Evolutionary conservation across 148 eudicot genomes (phyloP).

Genomic region (Oxyria digyna): DNA sequence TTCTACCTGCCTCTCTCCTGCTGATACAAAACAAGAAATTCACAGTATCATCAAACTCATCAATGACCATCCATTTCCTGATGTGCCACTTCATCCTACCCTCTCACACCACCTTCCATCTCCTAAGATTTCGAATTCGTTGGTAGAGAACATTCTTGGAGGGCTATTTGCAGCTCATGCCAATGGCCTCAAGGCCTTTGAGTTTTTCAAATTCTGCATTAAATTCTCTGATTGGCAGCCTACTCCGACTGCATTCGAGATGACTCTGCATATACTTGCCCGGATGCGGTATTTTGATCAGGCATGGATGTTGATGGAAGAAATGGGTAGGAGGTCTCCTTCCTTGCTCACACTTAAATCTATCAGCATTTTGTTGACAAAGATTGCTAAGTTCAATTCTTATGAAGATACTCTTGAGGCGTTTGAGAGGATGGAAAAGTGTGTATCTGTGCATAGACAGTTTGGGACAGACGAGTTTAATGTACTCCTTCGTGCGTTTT

Average conservation of each 20-base stretch:
- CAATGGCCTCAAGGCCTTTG: constrained; percentile 81
- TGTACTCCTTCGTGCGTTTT: constrained; percentile 65
- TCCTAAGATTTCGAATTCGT: constrained; percentile 28
- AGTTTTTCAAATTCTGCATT: constrained; percentile 59
- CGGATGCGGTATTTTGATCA: constrained; percentile 78
- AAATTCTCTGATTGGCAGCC: constrained; percentile 27
- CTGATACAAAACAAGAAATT: constrained; percentile 20
- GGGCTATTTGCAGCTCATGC: constrained; percentile 54
- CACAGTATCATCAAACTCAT: constrained; percentile 46
- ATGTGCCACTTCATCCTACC: constrained; percentile 43
- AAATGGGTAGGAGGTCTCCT: constrained; percentile 27
- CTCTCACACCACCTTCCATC: constrained; percentile 32
- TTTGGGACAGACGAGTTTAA: constrained; percentile 78
- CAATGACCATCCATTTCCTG: constrained; percentile 72
- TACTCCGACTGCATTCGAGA: constrained; percentile 69
- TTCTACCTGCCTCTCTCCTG: constrained; percentile 17
- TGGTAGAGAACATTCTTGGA: constrained; percentile 73
- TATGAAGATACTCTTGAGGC: constrained; percentile 74
- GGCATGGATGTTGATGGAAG: constrained; percentile 81
- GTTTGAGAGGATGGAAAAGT: constrained; percentile 67
- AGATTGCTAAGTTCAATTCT: constrained; percentile 57
- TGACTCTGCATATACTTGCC: constrained; percentile 67
- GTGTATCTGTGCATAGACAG: constrained; percentile 33
- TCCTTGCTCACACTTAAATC: constrained; percentile 62
- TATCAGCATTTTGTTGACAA: constrained; percentile 70